A percentile compares a stretch with the other conserved stretches of the same genome.
phyloP scores from a whole-genome alignment of 2,329 filamentous ascomycete species.

The Pyricularia sp. region DNA sequence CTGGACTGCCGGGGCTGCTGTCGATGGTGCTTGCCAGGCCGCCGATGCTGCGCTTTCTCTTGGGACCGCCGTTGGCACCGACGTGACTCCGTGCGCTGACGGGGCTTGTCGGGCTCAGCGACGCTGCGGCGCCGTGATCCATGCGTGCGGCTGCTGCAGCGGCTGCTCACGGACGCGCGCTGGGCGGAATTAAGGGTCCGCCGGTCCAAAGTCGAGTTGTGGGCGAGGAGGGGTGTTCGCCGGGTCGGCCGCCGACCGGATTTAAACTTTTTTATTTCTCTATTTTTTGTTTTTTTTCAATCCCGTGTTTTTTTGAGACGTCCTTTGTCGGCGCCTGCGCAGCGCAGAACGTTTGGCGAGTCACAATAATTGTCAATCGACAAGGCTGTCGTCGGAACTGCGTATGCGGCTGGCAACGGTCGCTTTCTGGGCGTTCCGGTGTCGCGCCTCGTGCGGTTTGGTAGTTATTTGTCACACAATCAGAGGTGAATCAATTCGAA shows the following conservation, averaged over 20 bases:
- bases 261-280: neutral
- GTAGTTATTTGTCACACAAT: neutral
- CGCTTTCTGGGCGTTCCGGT: neutral
- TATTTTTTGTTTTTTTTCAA: neutral
- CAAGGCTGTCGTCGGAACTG: neutral
- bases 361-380: neutral
- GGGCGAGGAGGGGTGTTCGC: neutral
- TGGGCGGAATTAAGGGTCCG: neutral
- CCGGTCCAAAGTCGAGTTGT: neutral
- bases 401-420: neutral
- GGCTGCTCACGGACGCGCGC: slow-evolving; percentile 1
- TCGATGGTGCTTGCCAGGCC: slow-evolving; percentile 37
- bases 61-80: slow-evolving; percentile 34
- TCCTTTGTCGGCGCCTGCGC: neutral
- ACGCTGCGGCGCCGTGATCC: slow-evolving; percentile 24
- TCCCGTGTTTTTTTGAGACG: neutral
- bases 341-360: neutral
- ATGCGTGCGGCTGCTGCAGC: slow-evolving; percentile 14
- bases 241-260: neutral
- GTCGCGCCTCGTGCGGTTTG: neutral
- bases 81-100: slow-evolving; percentile 38
- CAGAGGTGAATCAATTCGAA: neutral
- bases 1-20: slow-evolving; percentile 52
- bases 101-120: slow-evolving; percentile 43
- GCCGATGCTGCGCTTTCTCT: slow-evolving; percentile 50